Conservation (phyloP, 192 early-diverging fungal species). For the Radiomyces spectabilis region DNA sequence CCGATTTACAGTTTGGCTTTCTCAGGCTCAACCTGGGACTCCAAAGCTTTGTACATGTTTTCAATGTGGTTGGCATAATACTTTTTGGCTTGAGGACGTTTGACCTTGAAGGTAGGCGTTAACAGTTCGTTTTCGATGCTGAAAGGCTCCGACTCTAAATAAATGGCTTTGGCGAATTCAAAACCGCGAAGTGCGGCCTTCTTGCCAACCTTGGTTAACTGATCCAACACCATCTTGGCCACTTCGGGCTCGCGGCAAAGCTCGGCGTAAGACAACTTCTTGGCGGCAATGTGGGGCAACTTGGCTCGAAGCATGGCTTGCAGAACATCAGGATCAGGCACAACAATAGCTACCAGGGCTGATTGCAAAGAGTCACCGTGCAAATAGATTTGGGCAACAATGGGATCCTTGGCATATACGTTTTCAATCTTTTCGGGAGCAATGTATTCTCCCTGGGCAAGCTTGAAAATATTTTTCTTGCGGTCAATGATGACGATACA, state of each 20-base stretch:
- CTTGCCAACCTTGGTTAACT: slow-evolving; percentile 48
- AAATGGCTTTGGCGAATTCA: slow-evolving; percentile 60
- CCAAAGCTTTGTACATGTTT: slow-evolving; percentile 55
- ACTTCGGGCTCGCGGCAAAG: slow-evolving; percentile 51
- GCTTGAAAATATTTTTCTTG: slow-evolving; percentile 74
- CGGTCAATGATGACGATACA: slow-evolving; percentile 74
- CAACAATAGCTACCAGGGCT: slow-evolving; percentile 66
- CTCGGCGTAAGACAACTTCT: slow-evolving; percentile 35
- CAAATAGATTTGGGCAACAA: slow-evolving; percentile 68
- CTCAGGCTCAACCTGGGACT: slow-evolving; percentile 18
- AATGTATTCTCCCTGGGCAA: slow-evolving; percentile 56
- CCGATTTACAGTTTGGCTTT: slow-evolving; percentile 42
- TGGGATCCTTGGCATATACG: slow-evolving; percentile 42
- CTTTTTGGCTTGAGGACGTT: slow-evolving; percentile 66
- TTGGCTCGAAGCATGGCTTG: slow-evolving; percentile 37
- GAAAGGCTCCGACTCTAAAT: slow-evolving; percentile 60
- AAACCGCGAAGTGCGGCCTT: slow-evolving; percentile 58
- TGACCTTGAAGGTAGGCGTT: slow-evolving; percentile 85
- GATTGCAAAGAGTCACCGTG: slow-evolving; percentile 75
- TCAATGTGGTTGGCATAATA: slow-evolving; percentile 58
- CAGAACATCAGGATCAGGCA: slow-evolving; percentile 57
- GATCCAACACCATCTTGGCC: slow-evolving; percentile 34
- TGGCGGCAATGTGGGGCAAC: slow-evolving; percentile 24
- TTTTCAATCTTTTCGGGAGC: slow-evolving; percentile 85
- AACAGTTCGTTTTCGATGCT: slow-evolving; percentile 63